Base-by-base conservation (phyloP, 2,329 filamentous ascomycete genomes). In the Blastomyces gilchristii region DNA sequence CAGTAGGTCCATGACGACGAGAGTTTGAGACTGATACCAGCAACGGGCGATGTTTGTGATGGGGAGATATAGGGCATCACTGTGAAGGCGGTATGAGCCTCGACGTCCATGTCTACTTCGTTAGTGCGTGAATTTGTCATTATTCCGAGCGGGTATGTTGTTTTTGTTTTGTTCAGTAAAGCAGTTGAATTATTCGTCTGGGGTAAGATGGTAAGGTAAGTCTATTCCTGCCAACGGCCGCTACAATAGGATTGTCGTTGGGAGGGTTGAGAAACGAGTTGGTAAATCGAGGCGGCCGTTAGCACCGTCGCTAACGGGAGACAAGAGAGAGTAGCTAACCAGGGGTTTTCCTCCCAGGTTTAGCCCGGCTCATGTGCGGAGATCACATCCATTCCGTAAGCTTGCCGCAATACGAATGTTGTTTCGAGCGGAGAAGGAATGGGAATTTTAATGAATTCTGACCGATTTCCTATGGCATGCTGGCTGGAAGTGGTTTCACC, bases 1-100 rank as follows among this genome's bases (percentile, higher is more conserved):
- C 75, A 78, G 69, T 79, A 79, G 63, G 76, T 79, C 78, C 77
- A 80, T 62, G 76, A 79, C 2, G 68, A 69, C n/a, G 68, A 63
- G 3, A 41, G 58, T 28, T 67, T 69, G 34, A 70, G 45, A 31
- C 22, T 31, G 50, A 62, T 56, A 4, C 16, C 47, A 31, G n/a
- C 47, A 14, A 12, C 45, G 49, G 63, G 52, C 31, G 61, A 18
- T 9, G 59, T 50, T 47, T 50, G 9, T 16, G 25, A 59, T 41
- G 60, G 41, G 1, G 56, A 37, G 47, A 58, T 49, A 41, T 68
- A 68, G n/a, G 68, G 63, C 1, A 69, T 59, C 52, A 70, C 49
- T 52, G 64, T 47, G 54, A 70, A 69, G 45, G 67, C 67, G 11
- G 68, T 64, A 18, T 69, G 60, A 14, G 57, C 60, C 16, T 62